A percentile compares a stretch with the other conserved stretches of the same genome.
Evolutionary conservation across 2,329 filamentous ascomycete species (phyloP).

Genomic region (Cordyceps cicadae): DNA sequence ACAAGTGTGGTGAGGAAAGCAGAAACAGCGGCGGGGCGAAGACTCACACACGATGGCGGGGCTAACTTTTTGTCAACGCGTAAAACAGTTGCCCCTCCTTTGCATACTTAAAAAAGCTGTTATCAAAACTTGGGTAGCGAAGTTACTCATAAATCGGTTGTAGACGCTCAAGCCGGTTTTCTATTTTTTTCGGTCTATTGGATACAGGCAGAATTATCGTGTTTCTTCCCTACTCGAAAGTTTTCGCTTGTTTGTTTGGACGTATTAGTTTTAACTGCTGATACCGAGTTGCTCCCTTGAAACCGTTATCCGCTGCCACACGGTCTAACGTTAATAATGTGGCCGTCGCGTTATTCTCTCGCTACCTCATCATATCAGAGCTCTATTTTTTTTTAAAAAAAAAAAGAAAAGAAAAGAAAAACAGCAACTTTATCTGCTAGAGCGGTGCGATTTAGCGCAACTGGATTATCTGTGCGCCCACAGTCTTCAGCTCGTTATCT

Average conservation of each 20-base stretch:
- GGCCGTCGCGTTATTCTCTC: neutral
- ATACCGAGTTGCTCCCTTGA: no score
- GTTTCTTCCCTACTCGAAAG: no score
- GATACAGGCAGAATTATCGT: no score
- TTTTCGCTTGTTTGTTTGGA: no score
- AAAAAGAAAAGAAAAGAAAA: no score
- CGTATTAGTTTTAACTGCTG: no score
- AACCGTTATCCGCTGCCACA: no score
- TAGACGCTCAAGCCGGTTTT: no score
- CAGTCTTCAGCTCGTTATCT: neutral
- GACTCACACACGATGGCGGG: constrained; percentile 2
- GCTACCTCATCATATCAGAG: neutral
- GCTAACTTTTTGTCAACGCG: neutral
- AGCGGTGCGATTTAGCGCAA: neutral
- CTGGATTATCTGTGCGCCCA: neutral
- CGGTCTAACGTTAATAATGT: no score
- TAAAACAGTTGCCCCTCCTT: neutral
- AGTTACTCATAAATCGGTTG: no score
- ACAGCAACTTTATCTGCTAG: neutral
- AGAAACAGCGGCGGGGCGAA: constrained; percentile 6
- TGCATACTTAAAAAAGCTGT: neutral
- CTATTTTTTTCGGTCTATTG: no score
- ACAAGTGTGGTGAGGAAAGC: neutral
- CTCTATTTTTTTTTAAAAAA: neutral
- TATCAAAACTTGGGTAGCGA: neutral